A percentile compares a stretch with the other conserved stretches of the same genome.
Evolutionary conservation across 2,329 filamentous ascomycete species (phyloP).

Genomic region (Pseudocercospora musae): DNA sequence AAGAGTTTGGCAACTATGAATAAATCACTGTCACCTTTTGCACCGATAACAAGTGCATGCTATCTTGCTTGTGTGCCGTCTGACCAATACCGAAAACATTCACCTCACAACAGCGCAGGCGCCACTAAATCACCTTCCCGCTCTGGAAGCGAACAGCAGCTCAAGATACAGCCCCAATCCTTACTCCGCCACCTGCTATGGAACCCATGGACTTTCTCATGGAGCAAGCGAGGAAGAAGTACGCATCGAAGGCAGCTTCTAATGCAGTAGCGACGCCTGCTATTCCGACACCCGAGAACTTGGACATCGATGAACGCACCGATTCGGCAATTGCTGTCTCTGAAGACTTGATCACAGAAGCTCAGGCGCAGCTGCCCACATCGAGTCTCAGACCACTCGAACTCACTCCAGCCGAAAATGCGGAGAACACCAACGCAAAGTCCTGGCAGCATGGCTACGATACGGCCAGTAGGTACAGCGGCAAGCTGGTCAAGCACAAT

Average conservation of each 20-base stretch:
- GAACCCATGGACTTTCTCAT: conserved; percentile 13
- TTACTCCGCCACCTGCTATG: conserved; percentile 14
- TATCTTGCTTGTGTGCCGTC: background rate
- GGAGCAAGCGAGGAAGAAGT: conserved; percentile 14
- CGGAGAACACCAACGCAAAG: conserved; percentile 7
- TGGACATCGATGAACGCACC: conserved; percentile 14
- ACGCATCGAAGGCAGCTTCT: background rate
- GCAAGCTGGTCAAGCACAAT: background rate
- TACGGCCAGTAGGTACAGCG: background rate
- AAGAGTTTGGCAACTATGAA: background rate
- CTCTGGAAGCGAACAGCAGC: conserved; percentile 7
- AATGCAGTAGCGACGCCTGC: background rate
- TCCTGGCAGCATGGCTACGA: conserved; percentile 9
- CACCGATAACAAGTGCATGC: background rate
- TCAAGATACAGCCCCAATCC: background rate
- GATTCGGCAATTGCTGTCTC: conserved; percentile 18
- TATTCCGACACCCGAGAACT: conserved; percentile 6
- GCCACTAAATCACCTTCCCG: background rate
- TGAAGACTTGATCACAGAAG: conserved; percentile 7
- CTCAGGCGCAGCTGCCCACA: conserved; percentile 11
- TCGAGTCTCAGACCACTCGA: conserved; percentile 4
- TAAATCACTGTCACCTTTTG: background rate
- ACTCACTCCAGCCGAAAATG: conserved; percentile 12
- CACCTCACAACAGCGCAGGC: background rate
- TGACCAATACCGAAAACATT: background rate